Base-by-base conservation (phyloP, 2,329 filamentous ascomycete species). In the Ambrosiella xylebori region DNA sequence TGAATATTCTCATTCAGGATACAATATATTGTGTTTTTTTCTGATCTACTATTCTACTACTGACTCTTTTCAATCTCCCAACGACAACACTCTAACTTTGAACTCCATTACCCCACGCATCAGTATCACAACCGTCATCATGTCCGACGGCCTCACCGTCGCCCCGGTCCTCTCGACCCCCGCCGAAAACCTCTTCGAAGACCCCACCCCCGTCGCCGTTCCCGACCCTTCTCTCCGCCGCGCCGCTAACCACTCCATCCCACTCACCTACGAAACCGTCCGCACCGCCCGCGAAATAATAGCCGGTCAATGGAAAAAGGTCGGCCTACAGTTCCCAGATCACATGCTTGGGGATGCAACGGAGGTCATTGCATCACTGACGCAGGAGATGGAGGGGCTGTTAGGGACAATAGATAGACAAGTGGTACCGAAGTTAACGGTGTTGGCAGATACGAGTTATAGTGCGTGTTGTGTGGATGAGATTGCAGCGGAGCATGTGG, bases 401-500 rank as follows among this genome's bases (percentile, higher is more conserved):
- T 19, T 37, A 50, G 5, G 12, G 27, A 9, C 27, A 4, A 27
- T 15, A n/a, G 47, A 5, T 12, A 15, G 54, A 47, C 45, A 35
- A 36, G 7, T 9, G n/a, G 19, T 15, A n/a, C 56, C 61, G 58
- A 67, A 76, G 61, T 75, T 97, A 56, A 95, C 86, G 64, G 90
- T 98, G 61, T 74, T 98, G 15, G 93, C 85, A 38, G 93, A 98
- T 69, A 97, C 93, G 1, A 96, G 91, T 1, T 98, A 97, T 70
- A 94, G 93, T 61, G 85, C 91, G 0, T 98, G 93, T 71, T 98
- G 93, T 66, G 90, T 97, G 15, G 93, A 98, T 66, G 93, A 98
- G 71, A 84, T 97, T 45, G 93, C 93, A 0, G 93, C 93, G 1
- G 90, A 98, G 68, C 93, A 98, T 68, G 85, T 88, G 13, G 79